phyloP scores from a whole-genome alignment of 2,329 filamentous ascomycete genomes.

The Botrytis deweyae region DNA sequence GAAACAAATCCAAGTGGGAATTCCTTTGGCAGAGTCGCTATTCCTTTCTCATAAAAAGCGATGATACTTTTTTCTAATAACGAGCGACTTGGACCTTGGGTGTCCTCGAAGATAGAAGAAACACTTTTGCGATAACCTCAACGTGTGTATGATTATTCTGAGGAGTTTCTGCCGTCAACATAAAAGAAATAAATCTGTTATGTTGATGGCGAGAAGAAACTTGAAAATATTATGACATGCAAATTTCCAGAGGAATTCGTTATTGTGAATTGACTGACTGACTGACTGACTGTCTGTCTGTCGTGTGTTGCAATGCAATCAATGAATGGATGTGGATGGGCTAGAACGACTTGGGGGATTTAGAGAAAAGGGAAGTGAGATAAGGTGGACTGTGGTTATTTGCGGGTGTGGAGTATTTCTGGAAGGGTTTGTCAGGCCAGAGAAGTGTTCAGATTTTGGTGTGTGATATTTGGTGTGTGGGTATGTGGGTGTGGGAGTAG shows the following conservation, averaged over 20 bases:
- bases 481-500: no score
- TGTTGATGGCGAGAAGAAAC: conserved; percentile 27
- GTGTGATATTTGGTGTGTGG: no score
- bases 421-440: not conserved
- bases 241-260: conserved; percentile 3
- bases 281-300: not conserved
- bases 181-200: conserved; percentile 19
- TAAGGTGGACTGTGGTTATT: conserved; percentile 18
- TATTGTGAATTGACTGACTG: not conserved
- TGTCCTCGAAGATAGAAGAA: conserved; percentile 35
- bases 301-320: not conserved
- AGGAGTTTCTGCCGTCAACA: conserved; percentile 28
- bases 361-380: conserved; percentile 12
- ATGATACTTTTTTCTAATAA: conserved; percentile 26
- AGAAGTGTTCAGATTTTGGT: not conserved
- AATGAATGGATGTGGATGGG: not conserved
- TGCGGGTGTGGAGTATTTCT: not conserved
- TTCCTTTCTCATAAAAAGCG: conserved; percentile 7
- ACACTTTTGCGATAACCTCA: conserved; percentile 30
- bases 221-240: conserved; percentile 33
- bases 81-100: conserved; percentile 38
- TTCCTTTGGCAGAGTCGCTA: conserved; percentile 13
- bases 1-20: not conserved
- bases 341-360: conserved; percentile 1
- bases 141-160: conserved; percentile 29